These are phyloP conservation scores for Solanum commersonii DNA, from an alignment of 257 asterid genomes.

Conservation along the genomic window DNA sequence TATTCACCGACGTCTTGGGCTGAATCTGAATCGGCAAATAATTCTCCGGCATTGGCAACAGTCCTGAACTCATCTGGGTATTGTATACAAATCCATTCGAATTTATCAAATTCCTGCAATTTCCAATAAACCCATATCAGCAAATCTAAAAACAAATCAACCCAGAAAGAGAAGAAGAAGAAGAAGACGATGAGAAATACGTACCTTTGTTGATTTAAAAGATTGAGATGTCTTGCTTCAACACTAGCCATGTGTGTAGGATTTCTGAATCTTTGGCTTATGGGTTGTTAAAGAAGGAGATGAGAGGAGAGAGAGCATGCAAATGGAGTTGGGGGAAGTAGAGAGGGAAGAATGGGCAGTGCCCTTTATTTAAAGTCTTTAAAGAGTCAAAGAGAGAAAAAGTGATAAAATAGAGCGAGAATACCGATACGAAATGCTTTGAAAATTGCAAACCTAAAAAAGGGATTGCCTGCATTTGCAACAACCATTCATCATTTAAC, in stretches of 20 bases:
- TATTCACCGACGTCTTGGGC: slow-evolving; percentile 37
- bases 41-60: slow-evolving; percentile 10
- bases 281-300: too few relatives aligned
- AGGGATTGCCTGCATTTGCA: not conserved
- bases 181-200: not conserved
- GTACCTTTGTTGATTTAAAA: slow-evolving; percentile 5
- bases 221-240: slow-evolving; percentile 56
- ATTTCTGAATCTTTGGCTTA: not conserved
- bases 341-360: slow-evolving; percentile 11
- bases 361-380: slow-evolving; percentile 35
- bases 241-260: slow-evolving; percentile 29
- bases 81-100: not conserved
- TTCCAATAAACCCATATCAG: not conserved
- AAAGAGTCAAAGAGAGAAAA: slow-evolving; percentile 8
- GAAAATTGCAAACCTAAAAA: not conserved
- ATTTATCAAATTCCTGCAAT: not conserved
- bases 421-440: not conserved
- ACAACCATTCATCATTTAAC: not conserved
- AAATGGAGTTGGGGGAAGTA: slow-evolving; percentile 17
- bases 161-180: not conserved
- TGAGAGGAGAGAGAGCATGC: not conserved
- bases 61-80: not conserved
- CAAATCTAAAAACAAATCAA: not conserved
- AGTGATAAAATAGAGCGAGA: not conserved
- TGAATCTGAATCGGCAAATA: slow-evolving; percentile 16